phyloP scores from a whole-genome alignment of 179 eudicot species.

The Silene noctiflora region DNA sequence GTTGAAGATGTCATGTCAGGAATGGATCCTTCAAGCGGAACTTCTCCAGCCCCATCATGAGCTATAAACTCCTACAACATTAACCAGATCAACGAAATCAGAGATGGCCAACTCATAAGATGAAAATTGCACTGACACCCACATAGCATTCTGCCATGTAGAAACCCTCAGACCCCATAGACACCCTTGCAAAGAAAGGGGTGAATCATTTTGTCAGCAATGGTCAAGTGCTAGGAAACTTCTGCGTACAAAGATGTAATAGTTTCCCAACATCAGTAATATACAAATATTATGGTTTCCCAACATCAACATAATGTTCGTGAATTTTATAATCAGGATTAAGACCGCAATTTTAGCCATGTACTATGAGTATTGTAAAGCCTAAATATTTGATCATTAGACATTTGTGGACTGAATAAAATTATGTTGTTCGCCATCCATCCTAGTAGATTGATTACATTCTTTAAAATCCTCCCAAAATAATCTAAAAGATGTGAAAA shows the following conservation, averaged over 20 bases:
- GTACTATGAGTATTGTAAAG: neutral
- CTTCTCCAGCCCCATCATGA: conserved; percentile 88
- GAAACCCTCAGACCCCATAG: neutral
- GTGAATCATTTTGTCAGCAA: neutral
- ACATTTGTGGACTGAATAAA: too few species aligned
- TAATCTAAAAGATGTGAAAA: too few species aligned
- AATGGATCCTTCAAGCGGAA: conserved; percentile 93
- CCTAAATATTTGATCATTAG: too few species aligned
- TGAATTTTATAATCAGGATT: neutral
- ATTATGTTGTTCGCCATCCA: too few species aligned
- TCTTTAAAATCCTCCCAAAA: too few species aligned
- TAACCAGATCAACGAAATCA: neutral
- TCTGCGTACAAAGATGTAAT: neutral
- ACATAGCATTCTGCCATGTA: neutral
- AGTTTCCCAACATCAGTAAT: too few species aligned
- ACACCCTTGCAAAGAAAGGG: neutral
- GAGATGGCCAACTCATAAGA: neutral
- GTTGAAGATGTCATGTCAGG: conserved; percentile 99
- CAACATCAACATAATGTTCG: neutral
- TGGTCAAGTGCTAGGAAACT: neutral
- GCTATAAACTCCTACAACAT: conserved; percentile 74
- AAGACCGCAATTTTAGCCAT: neutral
- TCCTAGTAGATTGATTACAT: too few species aligned
- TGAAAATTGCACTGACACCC: neutral
- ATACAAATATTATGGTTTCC: neutral